Percentiles rank a stretch among this genome's conserved stretches.
These are phyloP conservation scores for Pseudogymnoascus sp. DNA, from an alignment of 2,329 filamentous ascomycete genomes.

Conservation along the genomic window DNA sequence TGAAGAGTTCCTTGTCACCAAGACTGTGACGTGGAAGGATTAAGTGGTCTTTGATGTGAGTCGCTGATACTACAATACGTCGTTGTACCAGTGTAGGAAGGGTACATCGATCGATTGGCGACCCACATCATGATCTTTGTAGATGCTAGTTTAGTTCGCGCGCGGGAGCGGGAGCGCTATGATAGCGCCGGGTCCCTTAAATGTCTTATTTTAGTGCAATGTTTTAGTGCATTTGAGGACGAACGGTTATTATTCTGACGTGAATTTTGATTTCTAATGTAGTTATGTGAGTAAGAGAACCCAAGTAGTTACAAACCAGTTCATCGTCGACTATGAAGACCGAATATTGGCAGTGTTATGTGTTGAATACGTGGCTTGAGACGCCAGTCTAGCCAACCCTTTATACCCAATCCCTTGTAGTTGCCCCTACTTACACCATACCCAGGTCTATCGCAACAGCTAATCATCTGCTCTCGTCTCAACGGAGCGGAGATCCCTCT, in stretches of 20 bases:
- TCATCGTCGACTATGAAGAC: not conserved
- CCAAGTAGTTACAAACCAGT: not conserved
- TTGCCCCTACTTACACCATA: not conserved
- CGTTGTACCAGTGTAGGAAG: not conserved
- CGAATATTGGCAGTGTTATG: not conserved
- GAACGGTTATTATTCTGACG: not conserved
- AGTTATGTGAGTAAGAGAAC: not conserved
- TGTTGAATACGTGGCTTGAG: not conserved
- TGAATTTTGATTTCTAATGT: not conserved
- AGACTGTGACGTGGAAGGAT: constrained; percentile 32
- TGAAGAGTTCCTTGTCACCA: constrained; percentile 38
- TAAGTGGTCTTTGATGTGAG: not conserved
- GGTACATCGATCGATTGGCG: not conserved
- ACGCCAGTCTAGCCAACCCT: not conserved
- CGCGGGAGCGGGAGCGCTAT: not conserved
- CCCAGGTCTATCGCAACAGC: not conserved
- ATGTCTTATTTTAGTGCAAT: not conserved
- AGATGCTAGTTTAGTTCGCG: not conserved
- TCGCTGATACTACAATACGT: not conserved
- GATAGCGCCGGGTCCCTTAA: not conserved
- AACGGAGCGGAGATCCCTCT: too few relatives aligned
- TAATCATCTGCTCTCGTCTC: not conserved
- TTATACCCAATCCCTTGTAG: not conserved
- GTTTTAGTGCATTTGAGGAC: not conserved
- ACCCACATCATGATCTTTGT: not conserved